These are phyloP conservation scores for Amphichorda felina DNA, from an alignment of 2,329 filamentous ascomycete species.

Conservation along the genomic window DNA sequence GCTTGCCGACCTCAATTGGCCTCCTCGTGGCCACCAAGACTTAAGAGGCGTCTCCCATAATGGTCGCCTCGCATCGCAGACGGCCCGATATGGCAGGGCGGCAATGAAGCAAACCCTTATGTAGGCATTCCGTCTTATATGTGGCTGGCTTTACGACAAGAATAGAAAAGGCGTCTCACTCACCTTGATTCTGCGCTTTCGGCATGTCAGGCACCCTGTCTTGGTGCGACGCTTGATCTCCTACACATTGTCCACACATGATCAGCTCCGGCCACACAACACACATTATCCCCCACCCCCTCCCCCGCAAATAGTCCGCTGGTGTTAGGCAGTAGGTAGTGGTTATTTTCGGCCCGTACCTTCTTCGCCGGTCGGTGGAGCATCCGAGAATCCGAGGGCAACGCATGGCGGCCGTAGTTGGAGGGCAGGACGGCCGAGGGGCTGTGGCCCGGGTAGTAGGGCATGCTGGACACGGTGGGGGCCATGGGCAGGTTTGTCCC, in stretches of 20 bases:
- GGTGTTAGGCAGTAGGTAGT: too few relatives aligned
- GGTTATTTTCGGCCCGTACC: conserved; percentile 24
- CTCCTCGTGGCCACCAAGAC: too few relatives aligned
- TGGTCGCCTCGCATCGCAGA: too few relatives aligned
- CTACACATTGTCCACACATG: conserved; percentile 16
- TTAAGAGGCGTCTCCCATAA: too few relatives aligned
- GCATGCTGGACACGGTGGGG: background rate
- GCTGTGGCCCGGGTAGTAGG: background rate
- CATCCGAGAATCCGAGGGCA: conserved; percentile 36
- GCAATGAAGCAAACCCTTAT: too few relatives aligned
- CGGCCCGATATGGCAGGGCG: too few relatives aligned
- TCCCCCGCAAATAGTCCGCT: too few relatives aligned
- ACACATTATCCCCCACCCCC: too few relatives aligned
- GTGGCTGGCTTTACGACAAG: too few relatives aligned
- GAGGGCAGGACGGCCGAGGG: conserved; percentile 17
- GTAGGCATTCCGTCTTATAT: too few relatives aligned
- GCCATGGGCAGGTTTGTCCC: background rate
- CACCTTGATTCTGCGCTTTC: conserved; percentile 52
- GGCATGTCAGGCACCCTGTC: conserved; percentile 50
- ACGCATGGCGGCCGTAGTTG: conserved; percentile 30
- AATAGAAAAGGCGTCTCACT: conserved; percentile 16
- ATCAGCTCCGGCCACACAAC: background rate
- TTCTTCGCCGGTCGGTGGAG: conserved; percentile 42
- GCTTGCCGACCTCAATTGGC: too few relatives aligned
- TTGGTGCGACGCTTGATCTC: conserved; percentile 53